Base-by-base conservation (phyloP, 2,329 filamentous ascomycete species). In the Fusarium paranaense region DNA sequence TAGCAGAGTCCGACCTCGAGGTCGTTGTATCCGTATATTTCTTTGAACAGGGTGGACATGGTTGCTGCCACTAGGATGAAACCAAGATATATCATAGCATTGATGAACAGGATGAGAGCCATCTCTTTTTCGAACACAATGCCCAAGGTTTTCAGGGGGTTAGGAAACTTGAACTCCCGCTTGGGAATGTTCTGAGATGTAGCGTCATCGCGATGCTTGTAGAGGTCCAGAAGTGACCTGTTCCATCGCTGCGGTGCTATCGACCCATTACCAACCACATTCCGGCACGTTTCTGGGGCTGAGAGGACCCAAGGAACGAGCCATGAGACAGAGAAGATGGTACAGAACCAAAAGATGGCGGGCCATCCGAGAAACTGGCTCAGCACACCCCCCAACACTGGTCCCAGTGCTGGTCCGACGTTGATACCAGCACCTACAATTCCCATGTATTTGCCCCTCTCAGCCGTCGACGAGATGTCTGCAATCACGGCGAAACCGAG, bases 381-480 rank as follows among this genome's bases (percentile, higher is more conserved):
- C 20, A 94, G 81, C 1, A 93, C 72, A 1, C 92, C 92, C 16
- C 92, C 92, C 5, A 94, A 83, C 1, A 92, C 86, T 0, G 92
- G 91, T 0, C 89, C 87, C 6, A 90, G 64, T 1, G 88, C 82
- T 4, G 88, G 87, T 0, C 87, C 88, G 33, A 93, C 78, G 5
- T 91, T 89, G 63, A 88, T 84, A 18, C 88, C 90, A 5, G 86
- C 86, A 35, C 87, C 88, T n/a, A 91, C 89, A 69, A 91, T 88
- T 60, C 90, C 93, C 84, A 95, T 92, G 78, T 93, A 95, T 65
- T 87, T 89, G 4, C 94, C 94, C 75, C 94, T 86, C 80, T 96
- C 92, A 0, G 89, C 87, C 54, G 88, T 90, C 0, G 92, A 90
- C 0, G 91, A 87, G 6, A 95, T 87, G 76, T 97, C 94, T 1